Evolutionary conservation across 306 rosid genomes (phyloP).

Genomic region (Crotalaria pallida): DNA sequence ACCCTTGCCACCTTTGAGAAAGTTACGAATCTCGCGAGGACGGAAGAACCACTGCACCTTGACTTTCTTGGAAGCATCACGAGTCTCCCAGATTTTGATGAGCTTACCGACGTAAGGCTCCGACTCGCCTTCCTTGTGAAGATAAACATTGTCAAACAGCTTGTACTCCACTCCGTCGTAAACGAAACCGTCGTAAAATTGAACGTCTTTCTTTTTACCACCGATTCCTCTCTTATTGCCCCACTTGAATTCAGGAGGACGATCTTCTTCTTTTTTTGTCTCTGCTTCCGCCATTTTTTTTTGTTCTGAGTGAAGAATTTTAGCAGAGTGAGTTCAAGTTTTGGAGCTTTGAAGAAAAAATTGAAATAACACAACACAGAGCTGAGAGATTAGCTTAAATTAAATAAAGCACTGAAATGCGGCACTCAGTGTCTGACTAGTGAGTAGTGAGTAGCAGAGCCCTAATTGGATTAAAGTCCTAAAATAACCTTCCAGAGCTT

Average conservation of each 20-base stretch:
- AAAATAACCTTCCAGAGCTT: too few relatives aligned
- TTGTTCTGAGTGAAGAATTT: too few relatives aligned
- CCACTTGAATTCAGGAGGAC: constrained; percentile 54
- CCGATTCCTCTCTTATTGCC: constrained; percentile 49
- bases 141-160: constrained; percentile 58
- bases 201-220: constrained; percentile 43
- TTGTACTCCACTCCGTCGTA: constrained; percentile 47
- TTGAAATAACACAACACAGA: too few relatives aligned
- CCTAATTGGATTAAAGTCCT: too few relatives aligned
- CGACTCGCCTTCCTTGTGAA: constrained; percentile 37
- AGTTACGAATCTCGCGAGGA: constrained; percentile 47
- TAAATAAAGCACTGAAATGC: too few relatives aligned
- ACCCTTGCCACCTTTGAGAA: constrained; percentile 27
- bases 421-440: too few relatives aligned
- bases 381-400: too few relatives aligned
- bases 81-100: constrained; percentile 62
- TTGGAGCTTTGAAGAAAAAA: too few relatives aligned
- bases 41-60: constrained; percentile 76
- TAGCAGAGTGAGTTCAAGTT: too few relatives aligned
- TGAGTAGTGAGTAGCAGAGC: too few relatives aligned
- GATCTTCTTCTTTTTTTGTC: not conserved
- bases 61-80: constrained; percentile 46
- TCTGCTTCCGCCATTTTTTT: constrained; percentile 31
- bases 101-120: constrained; percentile 65
- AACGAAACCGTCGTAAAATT: constrained; percentile 64